Base-by-base conservation (phyloP, 371 early-diverging fungal genomes). In the Mucor indicus region DNA sequence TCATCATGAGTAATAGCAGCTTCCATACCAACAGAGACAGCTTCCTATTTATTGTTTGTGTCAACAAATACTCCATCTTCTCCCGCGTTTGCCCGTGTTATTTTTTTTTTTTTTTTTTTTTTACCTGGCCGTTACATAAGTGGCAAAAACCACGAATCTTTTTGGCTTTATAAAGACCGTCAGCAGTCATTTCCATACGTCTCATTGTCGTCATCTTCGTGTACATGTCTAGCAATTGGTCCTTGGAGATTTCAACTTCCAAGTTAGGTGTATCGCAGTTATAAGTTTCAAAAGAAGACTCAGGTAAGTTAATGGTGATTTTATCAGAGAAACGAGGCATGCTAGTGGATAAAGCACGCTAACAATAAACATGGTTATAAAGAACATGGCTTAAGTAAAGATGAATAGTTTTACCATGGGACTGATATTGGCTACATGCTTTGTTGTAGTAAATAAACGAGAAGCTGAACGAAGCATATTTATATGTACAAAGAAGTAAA, bases 81-180 rank as follows among this genome's bases (percentile, higher is more conserved):
- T 50, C 55, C 60, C 60, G 55, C 50, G 44, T 60, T 54, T 60
- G 47, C 60, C 60, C 60, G 52, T 47, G 21, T 17, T 41, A 38
- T 7, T 7, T 27, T 27, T 27, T 12, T n/a, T 53, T 21, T 40
- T 27, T 13, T 19, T 38, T 29, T 38, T 29, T 33, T 7, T 46
- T 68, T 78, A 84, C 86, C 84, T 99, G 98, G 49, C 99, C 99
- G 58, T 92, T 96, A 67, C 91, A 91, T 80, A 99, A 81, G 74
- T 99, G 99, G 75, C 99, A 98, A 86, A 99, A 99, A 50, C 99
- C 99, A 51, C 97, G 86, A 53, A 98, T 97, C 72, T 92, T 72
- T 75, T 95, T 94, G 53, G 86, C 83, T 81, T 98, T 96, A 89
- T 98, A 98, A 50, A 93, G 83, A 67, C 86, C 84, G 64, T 96